phyloP scores from a whole-genome alignment of 257 asterid species.

The Scutellaria galericulata region DNA sequence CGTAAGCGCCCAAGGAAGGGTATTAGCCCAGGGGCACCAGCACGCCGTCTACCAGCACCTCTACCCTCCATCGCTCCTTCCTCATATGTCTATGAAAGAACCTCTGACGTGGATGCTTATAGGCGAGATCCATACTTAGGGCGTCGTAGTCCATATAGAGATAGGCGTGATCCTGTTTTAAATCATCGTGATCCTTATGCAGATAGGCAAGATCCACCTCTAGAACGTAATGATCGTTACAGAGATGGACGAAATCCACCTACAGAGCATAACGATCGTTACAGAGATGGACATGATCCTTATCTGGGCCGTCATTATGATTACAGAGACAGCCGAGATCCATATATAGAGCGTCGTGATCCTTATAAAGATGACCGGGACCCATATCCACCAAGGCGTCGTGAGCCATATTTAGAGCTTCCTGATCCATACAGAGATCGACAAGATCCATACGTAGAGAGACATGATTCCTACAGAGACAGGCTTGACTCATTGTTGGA shows the following conservation, averaged over 20 bases:
- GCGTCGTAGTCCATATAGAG: slow-evolving; percentile 6
- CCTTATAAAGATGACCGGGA: slow-evolving; percentile 46
- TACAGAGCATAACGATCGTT: slow-evolving; percentile 27
- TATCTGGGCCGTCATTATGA: slow-evolving; percentile 31
- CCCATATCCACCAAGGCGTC: slow-evolving; percentile 34
- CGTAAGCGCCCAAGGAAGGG: slow-evolving; percentile 49
- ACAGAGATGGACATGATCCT: slow-evolving; percentile 36
- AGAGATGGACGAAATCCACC: slow-evolving; percentile 36
- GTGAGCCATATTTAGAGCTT: slow-evolving; percentile 35
- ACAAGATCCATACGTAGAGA: slow-evolving; percentile 31
- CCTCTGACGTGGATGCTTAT: slow-evolving; percentile 46
- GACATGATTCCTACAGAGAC: slow-evolving; percentile 43
- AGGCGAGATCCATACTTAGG: slow-evolving; percentile 34
- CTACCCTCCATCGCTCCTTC: slow-evolving; percentile 42
- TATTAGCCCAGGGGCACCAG: slow-evolving; percentile 29
- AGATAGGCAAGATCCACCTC: slow-evolving; percentile 31
- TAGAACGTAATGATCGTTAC: slow-evolving; percentile 40
- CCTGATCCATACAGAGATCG: slow-evolving; percentile 35
- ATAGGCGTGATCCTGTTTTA: slow-evolving; percentile 39
- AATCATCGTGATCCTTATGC: slow-evolving; percentile 33
- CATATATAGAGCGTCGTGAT: slow-evolving; percentile 44
- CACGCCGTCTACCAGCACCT: slow-evolving; percentile 36
- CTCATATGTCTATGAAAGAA: slow-evolving; percentile 52
- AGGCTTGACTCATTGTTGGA: slow-evolving; percentile 38
- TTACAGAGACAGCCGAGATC: slow-evolving; percentile 39